Evolutionary conservation across 345 rosid genomes (phyloP), one percentile per base, ranked within the genome.

Genomic region (Citrus australasica): DNA sequence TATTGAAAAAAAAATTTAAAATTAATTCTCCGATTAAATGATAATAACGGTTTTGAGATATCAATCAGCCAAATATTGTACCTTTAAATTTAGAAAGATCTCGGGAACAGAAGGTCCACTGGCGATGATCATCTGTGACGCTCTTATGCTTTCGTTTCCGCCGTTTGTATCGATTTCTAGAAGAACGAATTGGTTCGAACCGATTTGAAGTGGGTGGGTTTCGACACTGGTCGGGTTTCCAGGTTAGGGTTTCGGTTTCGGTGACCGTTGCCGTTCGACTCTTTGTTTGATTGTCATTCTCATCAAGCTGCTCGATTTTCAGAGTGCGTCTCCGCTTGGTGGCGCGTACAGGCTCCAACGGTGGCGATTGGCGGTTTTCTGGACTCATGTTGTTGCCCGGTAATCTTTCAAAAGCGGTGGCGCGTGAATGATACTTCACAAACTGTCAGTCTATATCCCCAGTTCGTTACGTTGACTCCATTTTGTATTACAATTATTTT

Each of bases 51-150:
- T 62, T 11, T 62, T 28, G 6, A 25, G 5, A 24, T 60, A 27
- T 61, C 28, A 61, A 13, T 61, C 2, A 3, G 66, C 16, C 16
- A 56, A 58, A 73, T 11, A 11, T 32, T 53, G 17, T 67, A 86
- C 88, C 87, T 25, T 25, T 67, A 77, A 59, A 73, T 40, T 71
- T 51, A 14, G 87, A 82, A 69, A 78, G 58, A 75, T 88, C 84
- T 35, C 81, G 59, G 25, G 79, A 78, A 56, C 86, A 81, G 80
- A 65, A 83, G 73, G 81, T 59, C 88, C 88, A 88, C 77, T 61
- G 77, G 73, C 90, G 88, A 40, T 75, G 73, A 38, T 68, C 48
- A 53, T 78, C 65, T 9, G 40, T 42, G 33, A 14, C 46, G 37
- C 76, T 73, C 64, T 53, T 66, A 35, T 74, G 25, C 51, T 65